Evolutionary conservation across 1,139 yeast species (phyloP), one percentile per base, ranked within the genome.

Genomic region (Saccharomyces hybrid): DNA sequence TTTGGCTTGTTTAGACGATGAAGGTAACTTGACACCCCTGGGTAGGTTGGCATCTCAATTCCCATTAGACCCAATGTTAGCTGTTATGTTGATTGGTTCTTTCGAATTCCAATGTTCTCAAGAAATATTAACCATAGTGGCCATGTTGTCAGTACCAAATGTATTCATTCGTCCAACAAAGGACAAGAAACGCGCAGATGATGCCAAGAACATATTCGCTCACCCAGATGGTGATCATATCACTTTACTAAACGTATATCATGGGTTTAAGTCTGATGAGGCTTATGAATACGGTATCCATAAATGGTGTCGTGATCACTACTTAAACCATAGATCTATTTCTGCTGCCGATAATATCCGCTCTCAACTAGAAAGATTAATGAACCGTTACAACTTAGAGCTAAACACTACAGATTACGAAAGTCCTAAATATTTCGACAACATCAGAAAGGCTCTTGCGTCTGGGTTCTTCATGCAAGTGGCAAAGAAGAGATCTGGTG

Each of bases 381-480:
- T 93, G 98, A 86, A 84, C 62, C 78, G 85, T 56, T 80, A 85
- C 65, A 95, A 88, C 62, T 74, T 93, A 58, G 88, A 84, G 57
- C 73, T 93, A 55, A 77, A 81, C 56, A 81, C 91, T 51, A 84
- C 89, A 1, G 84, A 88, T 47, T 83, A 74, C 62, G 89, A 85
- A 46, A 84, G 82, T 70, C 82, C 82, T 52, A 75, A 74, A 55
- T 90, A 86, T 70, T 80, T 81, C 70, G 82, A 79, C 61, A 86
- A 88, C 64, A 84, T 93, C 60, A 80, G 95, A 57, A 86, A 86
- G 70, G 97, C 99, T 0, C 75, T 93, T 55, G 80, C 89, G 7
- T 82, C 90, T n/a, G 99, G 99, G 1, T 91, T 90, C 71, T 93
- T 93, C 76, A 91, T 93, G 98, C 99, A 93, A 75, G 97, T 88